Conservation (phyloP, 805 yeast species). For the Saccharomycopsis amapae region DNA sequence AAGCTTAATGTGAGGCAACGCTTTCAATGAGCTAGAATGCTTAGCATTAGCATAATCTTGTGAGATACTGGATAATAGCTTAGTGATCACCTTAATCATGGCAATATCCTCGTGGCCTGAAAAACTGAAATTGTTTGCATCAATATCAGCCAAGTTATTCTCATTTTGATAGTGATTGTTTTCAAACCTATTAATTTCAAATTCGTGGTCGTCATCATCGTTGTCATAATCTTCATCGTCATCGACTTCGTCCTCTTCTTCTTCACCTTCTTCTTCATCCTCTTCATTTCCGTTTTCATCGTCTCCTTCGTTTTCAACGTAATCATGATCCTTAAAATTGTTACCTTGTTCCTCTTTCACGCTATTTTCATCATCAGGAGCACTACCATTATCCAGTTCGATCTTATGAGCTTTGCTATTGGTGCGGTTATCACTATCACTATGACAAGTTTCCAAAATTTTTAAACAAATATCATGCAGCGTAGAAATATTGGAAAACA, state of each 20-base stretch:
- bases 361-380: no score
- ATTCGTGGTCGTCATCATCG: constrained; percentile 22
- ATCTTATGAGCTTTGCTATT: neutral
- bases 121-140: neutral
- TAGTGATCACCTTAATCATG: neutral
- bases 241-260: constrained; percentile 13
- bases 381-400: constrained; percentile 1
- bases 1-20: constrained; percentile 5
- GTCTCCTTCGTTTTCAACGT: neutral
- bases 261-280: constrained; percentile 18
- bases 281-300: constrained; percentile 11
- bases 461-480: no score
- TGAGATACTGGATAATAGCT: neutral
- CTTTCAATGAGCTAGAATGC: neutral
- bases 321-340: neutral
- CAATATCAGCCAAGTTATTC: neutral
- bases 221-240: constrained; percentile 9
- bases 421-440: no score
- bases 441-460: no score
- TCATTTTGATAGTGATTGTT: constrained; percentile 23
- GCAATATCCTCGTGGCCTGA: neutral
- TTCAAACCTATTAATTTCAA: constrained; percentile 25
- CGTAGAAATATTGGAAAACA: constrained; percentile 43
- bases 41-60: neutral
- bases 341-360: no score